phyloP scores from a whole-genome alignment of 257 asterid species.

The Hygrophila difformis region DNA sequence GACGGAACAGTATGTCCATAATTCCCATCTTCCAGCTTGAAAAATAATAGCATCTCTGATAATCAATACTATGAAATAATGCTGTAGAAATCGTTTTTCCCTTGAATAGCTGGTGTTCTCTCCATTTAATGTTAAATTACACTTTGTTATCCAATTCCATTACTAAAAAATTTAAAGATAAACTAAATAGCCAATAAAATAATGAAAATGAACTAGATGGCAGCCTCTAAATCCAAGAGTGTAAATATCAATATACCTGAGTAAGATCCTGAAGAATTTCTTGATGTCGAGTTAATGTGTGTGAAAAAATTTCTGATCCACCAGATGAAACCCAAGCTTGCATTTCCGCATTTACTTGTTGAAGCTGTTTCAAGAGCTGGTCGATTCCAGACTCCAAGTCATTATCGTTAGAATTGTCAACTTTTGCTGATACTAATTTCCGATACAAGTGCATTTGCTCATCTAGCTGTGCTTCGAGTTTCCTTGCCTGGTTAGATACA shows the following conservation, averaged over 20 bases:
- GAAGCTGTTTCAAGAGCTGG: conserved; percentile 82
- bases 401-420: conserved; percentile 45
- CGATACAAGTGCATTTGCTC: conserved; percentile 95
- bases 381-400: conserved; percentile 74
- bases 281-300: conserved; percentile 91
- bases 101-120: no score
- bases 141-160: no score
- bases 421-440: conserved; percentile 57
- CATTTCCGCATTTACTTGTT: conserved; percentile 81
- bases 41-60: no score
- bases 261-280: conserved; percentile 93
- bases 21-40: no score
- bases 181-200: no score
- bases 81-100: no score
- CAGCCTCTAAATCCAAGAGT: no score
- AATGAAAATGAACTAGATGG: no score
- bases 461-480: conserved; percentile 86
- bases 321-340: conserved; percentile 98
- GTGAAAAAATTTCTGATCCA: conserved; percentile 92
- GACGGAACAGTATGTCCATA: no score
- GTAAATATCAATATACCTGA: conserved; percentile 57
- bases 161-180: no score
- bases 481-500: conserved; percentile 58
- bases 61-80: no score
- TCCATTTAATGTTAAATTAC: no score